Evolutionary conservation across 129 eudicot species (phyloP), one percentile per base, ranked within the genome.

Genomic region (Artemisia argyi): DNA sequence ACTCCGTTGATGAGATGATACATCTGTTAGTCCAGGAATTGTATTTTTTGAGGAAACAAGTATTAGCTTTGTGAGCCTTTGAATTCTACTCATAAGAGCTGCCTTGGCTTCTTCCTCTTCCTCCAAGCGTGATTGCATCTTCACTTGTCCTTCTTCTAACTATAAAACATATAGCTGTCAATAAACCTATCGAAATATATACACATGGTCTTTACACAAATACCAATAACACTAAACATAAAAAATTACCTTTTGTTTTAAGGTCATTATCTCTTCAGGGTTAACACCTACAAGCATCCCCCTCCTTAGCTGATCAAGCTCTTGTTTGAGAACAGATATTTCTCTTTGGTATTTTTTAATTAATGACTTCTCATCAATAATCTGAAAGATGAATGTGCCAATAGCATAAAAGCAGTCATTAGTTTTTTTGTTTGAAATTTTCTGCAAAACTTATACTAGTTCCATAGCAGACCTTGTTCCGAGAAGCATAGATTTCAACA

Each of bases 31-130:
- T 75, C 92, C 96, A 32, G 97, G 97, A 65, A 88, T 68, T 49
- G 89, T 69, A 65, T 90, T 94, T 81, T 94, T 94, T 39, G 99
- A 86, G 58, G 99, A 94, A 80, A 94, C 99, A 44, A 94, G 97
- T 76, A 94, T 94, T 39, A 94, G 78, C 78, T 94, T 94, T 26
- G 99, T 94, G 46, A 94, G 89, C 86, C 99, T 87, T 76, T 94
- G 99, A 64, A 94, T 94, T 83, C 99, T 86, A 79, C 99, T 94
- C 97, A 94, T 90, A 61, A 94, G 80, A 74, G 99, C 99, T 74
- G 96, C 97, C 81, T 94, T 94, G 24, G 96, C 99, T 78, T 94
- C 99, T 81, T 94, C 99, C 78, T 94, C 99, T 79, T 94, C 99
- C 76, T 94, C 99, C 75, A 94, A 78, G 67, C 99, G 82, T 59